A percentile compares a stretch with the other conserved stretches of the same genome.
Conservation (phyloP, 1,284 basidiomycete species). For the Macrocystidia cucumis region DNA sequence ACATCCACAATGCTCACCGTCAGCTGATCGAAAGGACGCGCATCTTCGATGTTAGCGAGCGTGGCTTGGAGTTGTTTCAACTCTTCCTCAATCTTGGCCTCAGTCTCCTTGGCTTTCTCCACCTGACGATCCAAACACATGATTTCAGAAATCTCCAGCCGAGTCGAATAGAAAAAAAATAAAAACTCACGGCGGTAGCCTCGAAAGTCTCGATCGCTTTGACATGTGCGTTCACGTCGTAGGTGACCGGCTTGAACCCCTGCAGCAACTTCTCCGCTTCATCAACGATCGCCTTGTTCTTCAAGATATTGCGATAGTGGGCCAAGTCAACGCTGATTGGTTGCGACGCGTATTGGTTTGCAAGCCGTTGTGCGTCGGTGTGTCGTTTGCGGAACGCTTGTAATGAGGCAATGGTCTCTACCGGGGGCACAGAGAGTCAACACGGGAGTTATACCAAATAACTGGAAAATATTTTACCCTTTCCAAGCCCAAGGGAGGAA, state of each 20-base stretch:
- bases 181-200: constrained; percentile 83
- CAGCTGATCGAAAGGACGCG: constrained; percentile 96
- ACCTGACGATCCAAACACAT: constrained; percentile 53
- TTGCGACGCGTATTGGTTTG: constrained; percentile 63
- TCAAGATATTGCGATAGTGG: constrained; percentile 87
- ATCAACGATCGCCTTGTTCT: constrained; percentile 90
- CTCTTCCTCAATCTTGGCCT: constrained; percentile 89
- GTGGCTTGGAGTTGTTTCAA: constrained; percentile 90
- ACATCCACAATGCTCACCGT: constrained; percentile 50
- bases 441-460: neutral
- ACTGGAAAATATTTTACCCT: constrained; percentile 47
- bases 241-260: constrained; percentile 94
- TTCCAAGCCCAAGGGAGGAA: constrained; percentile 84
- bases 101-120: constrained; percentile 86
- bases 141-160: constrained; percentile 4
- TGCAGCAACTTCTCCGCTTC: constrained; percentile 89
- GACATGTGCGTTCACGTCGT: constrained; percentile 87
- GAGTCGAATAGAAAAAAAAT: constrained; percentile 5
- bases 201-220: constrained; percentile 98
- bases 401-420: constrained; percentile 85
- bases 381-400: constrained; percentile 97
- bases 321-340: constrained; percentile 82
- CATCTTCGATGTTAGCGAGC: constrained; percentile 95
- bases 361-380: constrained; percentile 78
- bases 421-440: too few relatives aligned